Percentiles rank a stretch among this genome's conserved stretches.
Evolutionary conservation across 1,284 basidiomycete genomes (phyloP).

Genomic region (Volvariella surrecta): DNA sequence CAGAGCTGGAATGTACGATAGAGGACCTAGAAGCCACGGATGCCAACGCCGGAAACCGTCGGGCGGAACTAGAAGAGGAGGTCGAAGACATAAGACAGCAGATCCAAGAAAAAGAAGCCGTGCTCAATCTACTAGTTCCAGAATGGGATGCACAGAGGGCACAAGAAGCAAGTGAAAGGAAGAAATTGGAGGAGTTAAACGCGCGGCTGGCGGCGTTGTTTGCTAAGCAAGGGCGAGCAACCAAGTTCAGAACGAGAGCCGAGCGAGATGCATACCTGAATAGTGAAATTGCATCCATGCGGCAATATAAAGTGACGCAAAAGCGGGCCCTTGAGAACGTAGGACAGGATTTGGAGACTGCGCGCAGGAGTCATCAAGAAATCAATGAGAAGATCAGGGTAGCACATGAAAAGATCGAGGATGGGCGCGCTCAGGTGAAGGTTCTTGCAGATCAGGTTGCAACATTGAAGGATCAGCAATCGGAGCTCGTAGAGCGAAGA

Average conservation of each 20-base stretch:
- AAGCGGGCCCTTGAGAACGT: slow-evolving; percentile 38
- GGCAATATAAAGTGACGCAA: slow-evolving; percentile 47
- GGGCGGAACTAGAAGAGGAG: slow-evolving; percentile 60
- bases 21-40: slow-evolving; percentile 67
- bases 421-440: slow-evolving; percentile 62
- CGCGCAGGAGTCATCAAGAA: slow-evolving; percentile 41
- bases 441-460: slow-evolving; percentile 62
- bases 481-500: slow-evolving; percentile 68
- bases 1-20: slow-evolving; percentile 80
- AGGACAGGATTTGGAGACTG: slow-evolving; percentile 35
- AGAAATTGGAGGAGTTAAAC: slow-evolving; percentile 64
- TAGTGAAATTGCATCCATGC: slow-evolving; percentile 66
- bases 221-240: slow-evolving; percentile 82
- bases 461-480: slow-evolving; percentile 63
- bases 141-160: slow-evolving; percentile 53
- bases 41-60: slow-evolving; percentile 51
- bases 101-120: slow-evolving; percentile 55
- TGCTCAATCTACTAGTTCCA: slow-evolving; percentile 56
- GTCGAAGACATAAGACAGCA: slow-evolving; percentile 50
- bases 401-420: slow-evolving; percentile 66
- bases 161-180: slow-evolving; percentile 59
- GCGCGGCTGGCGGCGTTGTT: slow-evolving; percentile 68
- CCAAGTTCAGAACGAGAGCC: slow-evolving; percentile 75
- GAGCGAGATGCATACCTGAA: slow-evolving; percentile 78
- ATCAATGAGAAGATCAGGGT: slow-evolving; percentile 53